phyloP scores from a whole-genome alignment of 768 basidiomycete species.

The Calocera viscosa region DNA sequence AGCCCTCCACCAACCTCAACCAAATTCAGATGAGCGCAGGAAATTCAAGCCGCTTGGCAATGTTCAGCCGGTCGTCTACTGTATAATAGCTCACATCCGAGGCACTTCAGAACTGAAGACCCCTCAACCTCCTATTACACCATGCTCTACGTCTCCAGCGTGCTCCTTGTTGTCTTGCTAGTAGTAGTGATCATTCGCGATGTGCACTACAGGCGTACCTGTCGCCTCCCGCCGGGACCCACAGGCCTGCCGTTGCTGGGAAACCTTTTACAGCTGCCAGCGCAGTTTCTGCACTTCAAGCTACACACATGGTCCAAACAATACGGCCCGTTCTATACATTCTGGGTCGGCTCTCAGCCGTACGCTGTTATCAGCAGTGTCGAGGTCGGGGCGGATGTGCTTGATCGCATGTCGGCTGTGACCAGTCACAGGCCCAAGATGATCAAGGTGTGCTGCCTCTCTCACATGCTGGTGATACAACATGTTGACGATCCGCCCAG shows the following conservation, averaged over 20 bases:
- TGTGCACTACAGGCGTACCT: not conserved
- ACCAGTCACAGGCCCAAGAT: not conserved
- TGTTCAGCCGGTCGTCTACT: no score
- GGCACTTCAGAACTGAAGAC: no score
- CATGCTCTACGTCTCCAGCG: no score
- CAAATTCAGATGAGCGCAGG: no score
- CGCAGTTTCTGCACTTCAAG: not conserved
- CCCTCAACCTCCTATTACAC: no score
- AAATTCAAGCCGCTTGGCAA: no score
- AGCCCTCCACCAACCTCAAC: no score
- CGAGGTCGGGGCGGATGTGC: not conserved
- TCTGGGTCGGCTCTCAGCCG: not conserved
- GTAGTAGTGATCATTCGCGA: not conserved
- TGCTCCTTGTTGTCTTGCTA: no score
- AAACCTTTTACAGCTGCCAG: slow-evolving; percentile 14
- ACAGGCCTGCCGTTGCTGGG: slow-evolving; percentile 15
- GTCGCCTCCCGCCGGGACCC: slow-evolving; percentile 15
- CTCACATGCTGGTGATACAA: not conserved
- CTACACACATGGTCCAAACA: slow-evolving; percentile 14
- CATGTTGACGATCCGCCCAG: not conserved
- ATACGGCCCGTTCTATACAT: slow-evolving; percentile 11
- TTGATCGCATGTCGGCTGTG: not conserved
- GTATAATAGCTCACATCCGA: no score
- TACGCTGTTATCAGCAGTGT: not conserved
- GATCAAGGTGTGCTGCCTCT: not conserved